Conservation (phyloP, 805 yeast genomes). For the Wickerhamiella sergipiensis region DNA sequence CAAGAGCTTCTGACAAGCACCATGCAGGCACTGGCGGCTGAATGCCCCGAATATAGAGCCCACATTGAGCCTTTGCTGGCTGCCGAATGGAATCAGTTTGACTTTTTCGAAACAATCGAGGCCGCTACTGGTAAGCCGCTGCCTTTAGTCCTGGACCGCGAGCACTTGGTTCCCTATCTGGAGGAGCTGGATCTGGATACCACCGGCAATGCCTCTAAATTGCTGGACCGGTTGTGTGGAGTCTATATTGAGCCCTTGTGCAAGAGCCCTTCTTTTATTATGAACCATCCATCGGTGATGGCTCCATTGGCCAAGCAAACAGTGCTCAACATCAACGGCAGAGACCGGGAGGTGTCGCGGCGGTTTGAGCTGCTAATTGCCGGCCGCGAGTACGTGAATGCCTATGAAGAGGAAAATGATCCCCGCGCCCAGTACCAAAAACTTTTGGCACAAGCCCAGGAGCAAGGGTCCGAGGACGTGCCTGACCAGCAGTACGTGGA, state of each 20-base stretch:
- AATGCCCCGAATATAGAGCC: conserved; percentile 12
- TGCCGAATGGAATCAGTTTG: conserved; percentile 32
- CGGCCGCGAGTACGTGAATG: conserved; percentile 75
- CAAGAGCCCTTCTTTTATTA: conserved; percentile 52
- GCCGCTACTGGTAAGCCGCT: conserved; percentile 33
- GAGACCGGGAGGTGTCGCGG: conserved; percentile 33
- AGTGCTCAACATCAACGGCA: conserved; percentile 13
- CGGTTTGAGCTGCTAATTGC: conserved; percentile 76
- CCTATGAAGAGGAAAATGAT: conserved; percentile 91
- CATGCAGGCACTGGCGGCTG: conserved; percentile 13
- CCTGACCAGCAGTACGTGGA: conserved; percentile 63
- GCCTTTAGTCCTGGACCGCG: conserved; percentile 32
- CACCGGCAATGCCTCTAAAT: conserved; percentile 33
- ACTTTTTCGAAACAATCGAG: conserved; percentile 57
- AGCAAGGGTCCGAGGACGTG: conserved; percentile 41
- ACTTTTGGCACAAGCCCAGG: conserved; percentile 41
- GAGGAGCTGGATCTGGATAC: conserved; percentile 2
- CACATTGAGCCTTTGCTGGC: conserved; percentile 2
- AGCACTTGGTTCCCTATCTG: conserved; percentile 25
- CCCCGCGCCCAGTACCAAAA: conserved; percentile 59
- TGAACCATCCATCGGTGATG: conserved; percentile 69
- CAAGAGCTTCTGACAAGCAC: conserved; percentile 40
- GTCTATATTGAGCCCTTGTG: conserved; percentile 55
- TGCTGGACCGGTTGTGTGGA: conserved; percentile 52
- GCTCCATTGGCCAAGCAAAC: conserved; percentile 80